These are phyloP conservation scores for Purpureocillium takamizusanense DNA, from an alignment of 2,329 filamentous ascomycete species.

Conservation along the genomic window DNA sequence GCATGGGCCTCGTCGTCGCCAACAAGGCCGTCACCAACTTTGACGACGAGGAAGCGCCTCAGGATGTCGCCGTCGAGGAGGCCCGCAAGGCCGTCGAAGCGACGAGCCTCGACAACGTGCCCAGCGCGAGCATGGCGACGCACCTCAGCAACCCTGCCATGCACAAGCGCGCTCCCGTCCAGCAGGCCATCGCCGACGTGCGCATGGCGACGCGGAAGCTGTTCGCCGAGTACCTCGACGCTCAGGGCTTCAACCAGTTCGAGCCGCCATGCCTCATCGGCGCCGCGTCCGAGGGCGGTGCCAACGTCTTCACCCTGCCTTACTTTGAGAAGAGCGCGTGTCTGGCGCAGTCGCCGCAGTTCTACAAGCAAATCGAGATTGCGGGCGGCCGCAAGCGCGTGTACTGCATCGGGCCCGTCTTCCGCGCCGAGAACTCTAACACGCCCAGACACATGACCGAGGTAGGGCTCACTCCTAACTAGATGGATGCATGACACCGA, in stretches of 20 bases:
- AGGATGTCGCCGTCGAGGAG: slow-evolving; percentile 26
- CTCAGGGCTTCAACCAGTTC: slow-evolving; percentile 69
- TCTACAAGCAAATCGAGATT: slow-evolving; percentile 84
- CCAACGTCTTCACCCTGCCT: slow-evolving; percentile 80
- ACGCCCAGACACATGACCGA: slow-evolving; percentile 80
- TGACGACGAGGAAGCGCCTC: slow-evolving; percentile 42
- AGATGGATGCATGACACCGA: too few species aligned
- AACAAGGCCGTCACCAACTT: slow-evolving; percentile 49
- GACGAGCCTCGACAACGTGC: slow-evolving; percentile 36
- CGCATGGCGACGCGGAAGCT: slow-evolving; percentile 54
- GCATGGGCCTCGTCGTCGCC: slow-evolving; percentile 46
- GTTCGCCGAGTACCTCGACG: slow-evolving; percentile 71
- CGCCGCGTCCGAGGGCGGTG: slow-evolving; percentile 84
- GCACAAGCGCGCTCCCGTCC: slow-evolving; percentile 84
- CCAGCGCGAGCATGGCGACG: slow-evolving; percentile 73
- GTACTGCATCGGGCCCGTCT: slow-evolving; percentile 71
- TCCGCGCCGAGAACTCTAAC: slow-evolving; percentile 79
- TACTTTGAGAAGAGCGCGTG: slow-evolving; percentile 84
- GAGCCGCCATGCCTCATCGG: slow-evolving; percentile 86
- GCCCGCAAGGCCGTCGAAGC: slow-evolving; percentile 33
- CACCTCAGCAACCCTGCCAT: slow-evolving; percentile 87
- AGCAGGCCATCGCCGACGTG: slow-evolving; percentile 64
- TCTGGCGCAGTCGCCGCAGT: slow-evolving; percentile 72
- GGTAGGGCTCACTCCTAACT: too few species aligned
- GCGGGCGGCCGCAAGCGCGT: slow-evolving; percentile 70